These are phyloP conservation scores for Apiospora rasikravindrae DNA, from an alignment of 2,329 filamentous ascomycete species.

Conservation along the genomic window DNA sequence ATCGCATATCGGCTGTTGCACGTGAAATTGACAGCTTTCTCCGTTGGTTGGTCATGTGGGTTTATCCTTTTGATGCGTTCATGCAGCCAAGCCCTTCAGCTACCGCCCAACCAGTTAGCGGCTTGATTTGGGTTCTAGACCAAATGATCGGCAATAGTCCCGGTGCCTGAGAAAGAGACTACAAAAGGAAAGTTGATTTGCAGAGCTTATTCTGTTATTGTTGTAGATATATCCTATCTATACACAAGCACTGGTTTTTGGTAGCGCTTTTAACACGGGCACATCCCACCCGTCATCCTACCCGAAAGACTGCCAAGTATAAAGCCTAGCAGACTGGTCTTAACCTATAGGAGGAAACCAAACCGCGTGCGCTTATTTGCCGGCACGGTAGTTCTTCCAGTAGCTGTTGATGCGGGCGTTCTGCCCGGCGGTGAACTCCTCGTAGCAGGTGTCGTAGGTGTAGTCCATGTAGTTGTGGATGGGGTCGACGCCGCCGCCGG, in stretches of 20 bases:
- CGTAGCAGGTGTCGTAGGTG: constrained; percentile 50
- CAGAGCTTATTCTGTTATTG: not conserved
- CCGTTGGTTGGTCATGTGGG: not conserved
- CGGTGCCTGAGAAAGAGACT: too few relatives aligned
- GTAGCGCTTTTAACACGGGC: not conserved
- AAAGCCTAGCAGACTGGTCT: too few relatives aligned
- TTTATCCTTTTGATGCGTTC: not conserved
- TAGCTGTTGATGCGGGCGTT: constrained; percentile 45
- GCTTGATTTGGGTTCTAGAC: not conserved
- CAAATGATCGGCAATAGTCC: not conserved
- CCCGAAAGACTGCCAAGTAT: not conserved
- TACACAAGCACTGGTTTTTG: not conserved
- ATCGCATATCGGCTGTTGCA: not conserved
- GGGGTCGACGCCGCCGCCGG: constrained; percentile 35
- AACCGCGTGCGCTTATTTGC: not conserved
- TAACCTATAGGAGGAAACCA: not conserved
- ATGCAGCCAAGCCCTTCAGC: not conserved
- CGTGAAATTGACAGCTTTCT: not conserved
- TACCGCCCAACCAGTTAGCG: not conserved
- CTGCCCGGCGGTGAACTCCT: constrained; percentile 51
- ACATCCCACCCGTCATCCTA: too few relatives aligned
- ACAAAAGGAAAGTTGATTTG: too few relatives aligned
- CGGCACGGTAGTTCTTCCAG: constrained; percentile 44
- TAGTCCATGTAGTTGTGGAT: constrained; percentile 46
- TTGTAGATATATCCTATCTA: not conserved